These are phyloP conservation scores for Penicillium parvum DNA, from an alignment of 495 filamentous ascomycete species.

Conservation along the genomic window DNA sequence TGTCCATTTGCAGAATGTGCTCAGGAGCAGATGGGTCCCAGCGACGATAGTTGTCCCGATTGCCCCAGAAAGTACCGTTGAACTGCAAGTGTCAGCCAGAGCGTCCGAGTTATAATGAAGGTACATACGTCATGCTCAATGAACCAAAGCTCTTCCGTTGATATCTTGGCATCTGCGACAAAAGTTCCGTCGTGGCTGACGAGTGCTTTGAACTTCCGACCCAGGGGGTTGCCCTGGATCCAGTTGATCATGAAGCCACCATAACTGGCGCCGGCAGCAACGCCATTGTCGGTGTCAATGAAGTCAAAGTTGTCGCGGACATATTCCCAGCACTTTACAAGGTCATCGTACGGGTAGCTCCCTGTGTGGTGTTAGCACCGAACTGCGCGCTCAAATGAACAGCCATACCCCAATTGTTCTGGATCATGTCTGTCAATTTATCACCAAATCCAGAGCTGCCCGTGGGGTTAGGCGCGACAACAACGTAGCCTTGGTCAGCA, in stretches of 20 bases:
- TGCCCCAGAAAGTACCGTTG: constrained; percentile 42
- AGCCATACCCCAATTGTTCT: constrained; percentile 43
- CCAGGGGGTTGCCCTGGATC: constrained; percentile 52
- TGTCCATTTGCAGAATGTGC: constrained; percentile 33
- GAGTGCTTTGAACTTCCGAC: constrained; percentile 50
- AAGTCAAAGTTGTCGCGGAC: constrained; percentile 44
- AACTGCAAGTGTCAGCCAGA: constrained; percentile 23
- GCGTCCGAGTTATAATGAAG: constrained; percentile 10
- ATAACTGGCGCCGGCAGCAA: constrained; percentile 48
- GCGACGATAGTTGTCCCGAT: constrained; percentile 40
- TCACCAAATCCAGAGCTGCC: constrained; percentile 50
- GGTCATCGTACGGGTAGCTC: constrained; percentile 50
- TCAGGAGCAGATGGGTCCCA: constrained; percentile 39
- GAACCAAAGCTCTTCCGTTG: constrained; percentile 49
- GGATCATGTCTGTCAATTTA: constrained; percentile 42
- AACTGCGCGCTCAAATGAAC: background rate
- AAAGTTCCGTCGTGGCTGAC: constrained; percentile 47
- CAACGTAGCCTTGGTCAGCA: constrained; percentile 56
- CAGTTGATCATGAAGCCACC: constrained; percentile 56
- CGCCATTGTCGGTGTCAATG: constrained; percentile 46
- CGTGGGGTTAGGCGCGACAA: constrained; percentile 51
- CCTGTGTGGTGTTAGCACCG: constrained; percentile 16
- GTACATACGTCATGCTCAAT: constrained; percentile 31
- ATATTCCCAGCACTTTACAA: constrained; percentile 49
- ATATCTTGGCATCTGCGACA: constrained; percentile 38